These are phyloP conservation scores for Sclerotiophoma versabilis DNA, from an alignment of 2,329 filamentous ascomycete genomes.

Conservation along the genomic window DNA sequence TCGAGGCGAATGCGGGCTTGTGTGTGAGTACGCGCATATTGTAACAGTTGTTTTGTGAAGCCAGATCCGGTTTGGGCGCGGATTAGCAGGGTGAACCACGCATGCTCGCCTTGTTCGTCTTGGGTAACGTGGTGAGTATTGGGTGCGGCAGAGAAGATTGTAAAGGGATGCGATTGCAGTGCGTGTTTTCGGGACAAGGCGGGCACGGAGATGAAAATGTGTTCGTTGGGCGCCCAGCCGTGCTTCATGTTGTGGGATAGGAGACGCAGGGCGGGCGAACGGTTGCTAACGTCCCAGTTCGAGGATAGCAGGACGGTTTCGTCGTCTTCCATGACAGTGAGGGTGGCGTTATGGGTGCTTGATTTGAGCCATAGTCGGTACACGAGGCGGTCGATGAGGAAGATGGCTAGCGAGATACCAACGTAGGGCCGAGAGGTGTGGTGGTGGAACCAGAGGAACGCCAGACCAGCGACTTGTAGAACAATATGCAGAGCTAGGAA, in stretches of 20 bases:
- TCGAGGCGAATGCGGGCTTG: constrained; percentile 63
- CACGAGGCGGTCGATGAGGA: constrained; percentile 63
- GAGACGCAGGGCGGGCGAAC: constrained; percentile 14
- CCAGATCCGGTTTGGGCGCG: constrained; percentile 61
- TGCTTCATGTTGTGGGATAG: constrained; percentile 48
- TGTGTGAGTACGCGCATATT: constrained; percentile 56
- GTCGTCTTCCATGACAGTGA: constrained; percentile 63
- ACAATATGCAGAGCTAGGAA: constrained; percentile 67
- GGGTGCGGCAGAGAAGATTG: constrained; percentile 68
- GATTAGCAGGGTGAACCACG: constrained; percentile 65
- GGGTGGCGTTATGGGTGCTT: constrained; percentile 56
- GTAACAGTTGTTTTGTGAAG: constrained; percentile 65
- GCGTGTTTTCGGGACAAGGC: constrained; percentile 59
- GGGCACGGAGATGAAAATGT: constrained; percentile 69
- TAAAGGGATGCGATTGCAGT: constrained; percentile 71
- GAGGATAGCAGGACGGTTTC: constrained; percentile 61
- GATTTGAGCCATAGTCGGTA: constrained; percentile 64
- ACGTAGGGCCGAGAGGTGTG: constrained; percentile 62
- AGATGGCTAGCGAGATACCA: constrained; percentile 61
- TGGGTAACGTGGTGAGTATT: constrained; percentile 31
- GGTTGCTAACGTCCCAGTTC: constrained; percentile 49
- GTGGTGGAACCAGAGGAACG: constrained; percentile 68
- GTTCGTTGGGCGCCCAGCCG: constrained; percentile 69
- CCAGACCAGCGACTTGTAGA: constrained; percentile 63
- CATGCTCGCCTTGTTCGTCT: constrained; percentile 48